phyloP scores from a whole-genome alignment of 768 basidiomycete genomes.

The Kwoniella mangroviensis region DNA sequence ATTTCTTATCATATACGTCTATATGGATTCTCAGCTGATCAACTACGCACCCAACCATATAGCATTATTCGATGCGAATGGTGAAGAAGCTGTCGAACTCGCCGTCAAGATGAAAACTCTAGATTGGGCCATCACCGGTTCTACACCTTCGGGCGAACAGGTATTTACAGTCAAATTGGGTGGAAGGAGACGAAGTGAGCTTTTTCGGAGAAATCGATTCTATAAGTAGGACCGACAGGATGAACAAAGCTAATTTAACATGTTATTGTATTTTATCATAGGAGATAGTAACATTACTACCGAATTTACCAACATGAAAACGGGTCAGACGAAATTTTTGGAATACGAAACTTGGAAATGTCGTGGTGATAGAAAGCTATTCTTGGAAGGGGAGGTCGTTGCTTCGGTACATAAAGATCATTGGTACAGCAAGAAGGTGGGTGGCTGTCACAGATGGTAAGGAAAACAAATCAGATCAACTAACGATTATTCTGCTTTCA shows the following conservation, averaged over 20 bases:
- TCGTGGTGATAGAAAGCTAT: not conserved
- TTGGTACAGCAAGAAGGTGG: slow-evolving; percentile 1
- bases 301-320: not conserved
- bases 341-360: slow-evolving; percentile 5
- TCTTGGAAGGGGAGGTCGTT: not conserved
- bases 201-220: not conserved
- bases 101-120: not conserved
- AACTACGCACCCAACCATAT: not conserved
- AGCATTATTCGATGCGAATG: not conserved
- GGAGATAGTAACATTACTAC: not conserved
- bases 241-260: not conserved
- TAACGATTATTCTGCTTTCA: not conserved
- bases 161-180: not conserved
- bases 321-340: not conserved
- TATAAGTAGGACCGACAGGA: not conserved
- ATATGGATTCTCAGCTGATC: not conserved
- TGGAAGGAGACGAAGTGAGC: not conserved
- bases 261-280: not conserved
- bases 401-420: not conserved
- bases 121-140: not conserved
- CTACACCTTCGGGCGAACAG: not conserved
- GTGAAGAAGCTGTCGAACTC: not conserved
- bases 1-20: not conserved
- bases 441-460: not conserved
- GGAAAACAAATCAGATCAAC: not conserved